Base-by-base conservation (phyloP, 2,329 filamentous ascomycete species). In the Zasmidium cellare region DNA sequence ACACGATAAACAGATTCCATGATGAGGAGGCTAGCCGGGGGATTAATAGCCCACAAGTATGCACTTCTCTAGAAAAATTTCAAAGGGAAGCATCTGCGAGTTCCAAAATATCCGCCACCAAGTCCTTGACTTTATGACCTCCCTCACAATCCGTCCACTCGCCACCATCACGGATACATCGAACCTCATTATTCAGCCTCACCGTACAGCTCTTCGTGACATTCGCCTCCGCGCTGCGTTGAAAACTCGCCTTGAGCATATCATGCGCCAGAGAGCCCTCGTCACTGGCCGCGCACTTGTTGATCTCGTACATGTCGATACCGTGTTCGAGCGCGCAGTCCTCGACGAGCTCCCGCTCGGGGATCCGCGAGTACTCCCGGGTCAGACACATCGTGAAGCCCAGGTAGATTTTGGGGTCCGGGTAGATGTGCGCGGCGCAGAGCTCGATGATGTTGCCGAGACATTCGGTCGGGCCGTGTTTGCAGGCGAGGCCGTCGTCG, bases 371-470 rank as follows among this genome's bases (percentile, higher is more conserved):
- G 75, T 92, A 99, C 61, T 92, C 84, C 62, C 82, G 83, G 20
- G 87, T 87, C 57, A 99, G 77, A 77, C 94, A 99, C 83, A 96
- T 94, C 57, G 91, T 88, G 76, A 97, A 99, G 60, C 93, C 93
- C 20, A 99, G 86, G 68, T 89, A 52, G 64, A 87, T 90, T 76
- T 96, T 94, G 28, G 90, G 90, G 64, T 92, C 87, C 25, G 90
- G 89, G 70, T 94, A 94, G 28, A 94, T 82, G 62, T 88, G 81
- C 58, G 87, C 87, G 31, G 92, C 92, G 77, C 94, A 99, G 51
- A 99, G 88, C 73, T 96, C 89, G 74, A 99, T 81, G 72, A 96
- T 96, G 77, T 99, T 92, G 61, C 94, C 94, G 69, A 97, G 85
- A 74, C 90, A 99, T 77, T 99, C 94, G 45, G 82, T 82, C 3